These are phyloP conservation scores for Podila clonocystis DNA, from an alignment of 192 early-diverging fungal genomes.

Conservation along the genomic window DNA sequence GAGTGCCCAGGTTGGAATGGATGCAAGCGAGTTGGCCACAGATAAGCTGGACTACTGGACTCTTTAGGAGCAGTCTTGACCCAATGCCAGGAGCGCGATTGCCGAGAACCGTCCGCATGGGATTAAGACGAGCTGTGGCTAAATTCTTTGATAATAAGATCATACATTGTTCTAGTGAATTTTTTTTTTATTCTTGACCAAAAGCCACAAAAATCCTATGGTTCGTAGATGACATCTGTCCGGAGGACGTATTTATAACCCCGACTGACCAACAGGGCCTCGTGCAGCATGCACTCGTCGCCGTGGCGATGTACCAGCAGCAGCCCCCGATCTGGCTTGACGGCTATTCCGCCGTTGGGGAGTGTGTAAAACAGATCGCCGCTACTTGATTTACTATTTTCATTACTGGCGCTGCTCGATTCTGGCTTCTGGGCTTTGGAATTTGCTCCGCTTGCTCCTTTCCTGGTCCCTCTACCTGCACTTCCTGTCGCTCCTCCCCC, in stretches of 20 bases:
- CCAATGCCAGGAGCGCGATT: too few species aligned
- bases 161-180: too few species aligned
- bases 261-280: conserved; percentile 58
- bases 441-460: conserved; percentile 2
- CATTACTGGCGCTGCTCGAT: neutral
- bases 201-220: neutral
- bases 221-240: conserved; percentile 65
- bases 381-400: conserved; percentile 38
- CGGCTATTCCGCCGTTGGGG: conserved; percentile 58
- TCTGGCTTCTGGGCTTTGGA: neutral
- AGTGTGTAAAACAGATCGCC: conserved; percentile 60
- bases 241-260: conserved; percentile 69
- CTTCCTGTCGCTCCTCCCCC: neutral
- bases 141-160: too few species aligned
- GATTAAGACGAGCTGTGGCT: too few species aligned
- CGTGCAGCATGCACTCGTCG: conserved; percentile 69
- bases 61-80: too few species aligned
- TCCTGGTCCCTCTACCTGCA: neutral
- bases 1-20: too few species aligned
- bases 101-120: too few species aligned
- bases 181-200: too few species aligned
- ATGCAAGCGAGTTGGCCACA: too few species aligned
- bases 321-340: conserved; percentile 64
- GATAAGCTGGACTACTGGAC: too few species aligned
- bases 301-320: conserved; percentile 70